Evolutionary conservation across 2,329 filamentous ascomycete genomes (phyloP).

Genomic region (Coniochaeta ligniaria): DNA sequence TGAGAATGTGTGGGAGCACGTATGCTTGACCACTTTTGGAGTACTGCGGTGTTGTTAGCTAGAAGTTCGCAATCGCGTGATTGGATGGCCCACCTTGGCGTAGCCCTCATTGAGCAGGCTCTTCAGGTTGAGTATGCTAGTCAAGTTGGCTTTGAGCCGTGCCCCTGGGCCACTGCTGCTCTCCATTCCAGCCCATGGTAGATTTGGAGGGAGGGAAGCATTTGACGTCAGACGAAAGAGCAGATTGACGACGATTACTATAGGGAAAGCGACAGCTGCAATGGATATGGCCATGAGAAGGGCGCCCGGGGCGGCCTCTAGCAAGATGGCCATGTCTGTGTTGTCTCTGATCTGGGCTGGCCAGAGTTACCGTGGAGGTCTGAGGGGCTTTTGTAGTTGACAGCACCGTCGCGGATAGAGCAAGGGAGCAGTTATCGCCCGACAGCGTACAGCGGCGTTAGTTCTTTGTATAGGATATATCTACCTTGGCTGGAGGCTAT

Average conservation of each 20-base stretch:
- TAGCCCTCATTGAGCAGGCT: slow-evolving; percentile 21
- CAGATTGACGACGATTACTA: slow-evolving; percentile 12
- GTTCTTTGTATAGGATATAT: neutral
- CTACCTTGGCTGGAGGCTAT: neutral
- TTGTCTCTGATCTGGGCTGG: neutral
- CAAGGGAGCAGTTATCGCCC: neutral
- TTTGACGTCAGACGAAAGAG: slow-evolving; percentile 17
- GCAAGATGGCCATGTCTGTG: slow-evolving; percentile 3
- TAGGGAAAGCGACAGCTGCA: slow-evolving; percentile 2
- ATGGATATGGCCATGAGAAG: neutral
- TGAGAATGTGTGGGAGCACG: slow-evolving; percentile 23
- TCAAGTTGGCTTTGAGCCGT: slow-evolving; percentile 18
- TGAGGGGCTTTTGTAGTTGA: neutral
- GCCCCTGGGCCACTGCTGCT: slow-evolving; percentile 4
- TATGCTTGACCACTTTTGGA: slow-evolving; percentile 20
- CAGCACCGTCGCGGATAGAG: neutral
- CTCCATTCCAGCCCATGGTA: slow-evolving; percentile 19
- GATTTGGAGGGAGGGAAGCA: slow-evolving; percentile 13
- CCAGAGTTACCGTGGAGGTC: neutral
- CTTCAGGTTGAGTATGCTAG: slow-evolving; percentile 17
- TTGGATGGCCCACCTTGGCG: slow-evolving; percentile 10
- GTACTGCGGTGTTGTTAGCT: slow-evolving; percentile 13
- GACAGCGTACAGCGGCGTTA: neutral
- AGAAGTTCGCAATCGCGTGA: neutral
- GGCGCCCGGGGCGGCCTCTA: neutral